Percentiles rank a stretch among this genome's conserved stretches.
These are phyloP conservation scores for Auricularia sp. DNA, from an alignment of 768 basidiomycete species.

Conservation along the genomic window DNA sequence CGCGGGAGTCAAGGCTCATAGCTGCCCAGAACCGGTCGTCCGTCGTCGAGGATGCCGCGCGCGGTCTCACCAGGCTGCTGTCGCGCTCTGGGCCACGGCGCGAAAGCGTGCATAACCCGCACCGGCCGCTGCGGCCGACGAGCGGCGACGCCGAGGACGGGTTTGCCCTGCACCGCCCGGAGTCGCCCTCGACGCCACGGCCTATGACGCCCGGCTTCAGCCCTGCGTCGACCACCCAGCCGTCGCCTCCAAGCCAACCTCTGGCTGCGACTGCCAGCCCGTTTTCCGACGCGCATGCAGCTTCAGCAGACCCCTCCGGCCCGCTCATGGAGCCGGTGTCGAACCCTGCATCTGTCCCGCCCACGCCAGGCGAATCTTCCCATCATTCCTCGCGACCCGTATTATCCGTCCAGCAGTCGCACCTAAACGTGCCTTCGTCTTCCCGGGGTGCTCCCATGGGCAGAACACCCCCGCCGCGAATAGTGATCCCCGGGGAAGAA, in stretches of 20 bases:
- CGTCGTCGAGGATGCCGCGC: background rate
- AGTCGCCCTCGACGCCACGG: background rate
- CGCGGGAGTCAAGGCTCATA: conserved; percentile 38
- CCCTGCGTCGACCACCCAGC: background rate
- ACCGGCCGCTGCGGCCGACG: background rate
- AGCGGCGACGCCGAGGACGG: background rate
- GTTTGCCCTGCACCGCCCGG: background rate
- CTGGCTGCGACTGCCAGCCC: background rate
- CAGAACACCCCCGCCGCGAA: background rate
- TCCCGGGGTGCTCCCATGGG: background rate
- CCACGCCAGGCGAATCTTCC: background rate
- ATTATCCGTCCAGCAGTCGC: background rate
- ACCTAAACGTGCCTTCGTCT: background rate
- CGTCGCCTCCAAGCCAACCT: background rate
- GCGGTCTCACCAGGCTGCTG: background rate
- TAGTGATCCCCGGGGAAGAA: background rate
- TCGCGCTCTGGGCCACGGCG: background rate
- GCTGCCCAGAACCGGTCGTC: background rate
- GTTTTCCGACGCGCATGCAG: background rate
- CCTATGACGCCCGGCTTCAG: background rate
- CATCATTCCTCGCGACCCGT: too few relatives aligned
- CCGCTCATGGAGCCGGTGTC: background rate
- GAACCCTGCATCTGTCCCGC: background rate
- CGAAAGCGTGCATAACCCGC: background rate
- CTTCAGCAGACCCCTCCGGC: background rate